Base-by-base conservation (phyloP, 176 grass and related monocot species). In the Oryza nivara region DNA sequence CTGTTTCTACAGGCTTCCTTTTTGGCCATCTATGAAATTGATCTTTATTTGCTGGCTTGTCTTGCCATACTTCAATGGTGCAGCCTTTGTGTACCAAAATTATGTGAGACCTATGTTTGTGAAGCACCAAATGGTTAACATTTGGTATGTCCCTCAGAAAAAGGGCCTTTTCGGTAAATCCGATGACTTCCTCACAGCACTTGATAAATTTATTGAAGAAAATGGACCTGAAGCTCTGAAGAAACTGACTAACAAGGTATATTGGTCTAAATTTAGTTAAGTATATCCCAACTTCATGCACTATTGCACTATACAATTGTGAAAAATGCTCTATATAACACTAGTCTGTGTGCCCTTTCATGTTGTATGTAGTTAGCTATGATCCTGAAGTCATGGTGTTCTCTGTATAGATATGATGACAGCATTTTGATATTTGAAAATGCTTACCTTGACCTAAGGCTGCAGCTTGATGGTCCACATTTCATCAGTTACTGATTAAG, bases 31-130 rank as follows among this genome's bases (percentile, higher is more conserved):
- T 32, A 78, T 88, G 47, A 94, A 92, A 67, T 65, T 94, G 78
- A 85, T 88, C 70, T 83, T 94, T 63, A 94, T 89, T 84, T 92
- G 84, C 66, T 94, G 92, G 92, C 87, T 94, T 56, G 92, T 94
- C 74, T 86, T 94, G 83, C 92, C 92, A 38, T 90, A 88, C 85
- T 94, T 94, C 85, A 94, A 82, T 86, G 89, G 92, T 40, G 89
- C 92, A 75, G 81, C 89, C 41, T 94, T 86, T 88, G 78, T 94
- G 64, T 94, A 94, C 86, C 87, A 92, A 58, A 84, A 88, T 65
- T 92, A 85, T 77, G 87, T 92, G 52, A 90, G 92, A 25, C 92
- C 92, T 63, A 11, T 80, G 16, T 82, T 90, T 83, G 64, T 89
- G 15, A 94, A 80, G 73, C 84, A 92, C 45, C 87, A 83, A 56